Conservation (phyloP, 257 asterid genomes). For the Nicotiana sylvestris region DNA sequence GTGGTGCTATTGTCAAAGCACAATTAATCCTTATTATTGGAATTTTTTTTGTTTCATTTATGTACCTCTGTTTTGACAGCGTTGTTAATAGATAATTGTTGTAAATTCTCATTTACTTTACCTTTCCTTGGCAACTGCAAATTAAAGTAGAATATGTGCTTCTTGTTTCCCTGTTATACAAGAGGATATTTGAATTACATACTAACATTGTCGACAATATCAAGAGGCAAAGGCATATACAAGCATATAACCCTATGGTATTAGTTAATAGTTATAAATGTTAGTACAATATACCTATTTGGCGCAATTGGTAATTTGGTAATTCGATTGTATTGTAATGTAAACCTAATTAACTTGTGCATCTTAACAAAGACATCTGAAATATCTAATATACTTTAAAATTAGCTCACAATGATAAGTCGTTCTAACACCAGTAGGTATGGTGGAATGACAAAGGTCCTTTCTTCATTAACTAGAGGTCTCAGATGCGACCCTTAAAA, state of each 20-base stretch:
- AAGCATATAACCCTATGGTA: not conserved
- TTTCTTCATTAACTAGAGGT: no score
- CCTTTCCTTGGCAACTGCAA: not conserved
- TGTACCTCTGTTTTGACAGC: not conserved
- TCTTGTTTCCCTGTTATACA: no score
- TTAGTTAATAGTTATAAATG: not conserved
- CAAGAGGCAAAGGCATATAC: not conserved
- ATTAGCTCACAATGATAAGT: not conserved
- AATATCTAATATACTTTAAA: no score
- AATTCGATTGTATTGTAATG: not conserved
- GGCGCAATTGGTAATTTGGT: not conserved
- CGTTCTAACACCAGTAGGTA: no score
- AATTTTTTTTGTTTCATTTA: not conserved
- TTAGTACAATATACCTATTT: not conserved
- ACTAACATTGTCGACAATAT: not conserved
- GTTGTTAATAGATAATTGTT: not conserved
- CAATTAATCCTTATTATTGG: not conserved
- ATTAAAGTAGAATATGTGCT: no score
- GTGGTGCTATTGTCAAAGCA: not conserved
- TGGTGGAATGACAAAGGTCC: no score
- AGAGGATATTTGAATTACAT: not conserved
- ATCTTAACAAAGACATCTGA: not conserved
- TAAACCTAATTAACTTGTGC: not conserved
- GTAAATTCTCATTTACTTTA: not conserved
- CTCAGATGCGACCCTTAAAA: no score